Base-by-base conservation (phyloP, 1,284 basidiomycete genomes). In the Xerocomus minutiporus region DNA sequence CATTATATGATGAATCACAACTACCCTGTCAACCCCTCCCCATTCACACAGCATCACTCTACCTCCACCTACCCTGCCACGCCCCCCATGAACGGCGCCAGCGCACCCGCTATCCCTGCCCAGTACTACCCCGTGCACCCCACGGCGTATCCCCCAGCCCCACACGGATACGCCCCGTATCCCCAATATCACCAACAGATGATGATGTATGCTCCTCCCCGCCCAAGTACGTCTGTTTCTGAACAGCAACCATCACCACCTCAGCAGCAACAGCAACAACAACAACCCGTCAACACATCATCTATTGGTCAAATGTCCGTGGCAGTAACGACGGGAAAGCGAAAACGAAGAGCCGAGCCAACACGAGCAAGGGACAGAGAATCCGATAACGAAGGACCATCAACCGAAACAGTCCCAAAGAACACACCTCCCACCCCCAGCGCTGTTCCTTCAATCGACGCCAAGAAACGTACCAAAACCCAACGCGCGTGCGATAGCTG, bases 401-500 rank as follows among this genome's bases (percentile, higher is more conserved):
- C 83, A 55, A 75, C 68, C 57, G 81, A 83, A 54, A 69, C 59
- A 36, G 57, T 62, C 46, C 64, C 69, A 59, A 61, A 72, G 58
- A 65, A 67, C 20, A 51, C 62, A 4, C 58, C 70, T 20, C 71
- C 70, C 52, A 66, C 66, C 55, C 66, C 62, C 51, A 67, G 48
- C 36, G 54, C 57, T 41, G 58, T 61, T 51, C 49, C 65, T 48
- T 51, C 72, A 25, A 71, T 73, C 53, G 88, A 90, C 62, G 69
- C 77, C 59, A 91, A 89, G 74, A 94, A 94, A 70, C 85, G 91
- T 51, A 91, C 88, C 42, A 95, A 95, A 75, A 94, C 91, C 2
- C 86, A 88, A 64, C 83, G 92, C 52, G 92, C 93, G 6, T 95
- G 93, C 68, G 92, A 95, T 70, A 89, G 86, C 57, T 95, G 93